A percentile compares a stretch with the other conserved stretches of the same genome.
These are phyloP conservation scores for Aspergillus biplanus DNA, from an alignment of 495 filamentous ascomycete genomes.

Conservation along the genomic window DNA sequence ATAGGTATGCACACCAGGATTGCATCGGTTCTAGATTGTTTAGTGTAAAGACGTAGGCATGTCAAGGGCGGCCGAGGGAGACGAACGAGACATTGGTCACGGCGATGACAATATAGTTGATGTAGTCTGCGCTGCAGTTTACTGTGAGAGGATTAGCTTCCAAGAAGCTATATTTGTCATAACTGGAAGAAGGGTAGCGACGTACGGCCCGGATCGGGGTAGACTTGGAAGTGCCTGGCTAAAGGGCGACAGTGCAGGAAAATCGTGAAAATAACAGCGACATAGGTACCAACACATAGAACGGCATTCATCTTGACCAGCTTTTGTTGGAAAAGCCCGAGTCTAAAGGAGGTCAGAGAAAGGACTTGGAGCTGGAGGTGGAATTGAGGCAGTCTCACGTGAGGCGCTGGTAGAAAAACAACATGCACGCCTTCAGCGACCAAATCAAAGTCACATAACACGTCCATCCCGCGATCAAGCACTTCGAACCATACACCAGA, in stretches of 20 bases:
- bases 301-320: conserved; percentile 27
- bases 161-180: not conserved
- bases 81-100: conserved; percentile 25
- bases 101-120: conserved; percentile 28
- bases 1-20: conserved; percentile 25
- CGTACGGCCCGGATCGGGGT: conserved; percentile 47
- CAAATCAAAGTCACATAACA: conserved; percentile 55
- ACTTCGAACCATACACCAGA: conserved; percentile 49
- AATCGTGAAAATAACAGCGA: conserved; percentile 48
- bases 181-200: not conserved
- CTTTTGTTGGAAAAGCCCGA: conserved; percentile 28
- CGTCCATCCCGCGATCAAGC: conserved; percentile 52
- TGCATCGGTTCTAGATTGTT: conserved; percentile 26
- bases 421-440: conserved; percentile 54
- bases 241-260: conserved; percentile 49
- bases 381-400: conserved; percentile 38
- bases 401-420: conserved; percentile 54
- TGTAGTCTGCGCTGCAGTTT: conserved; percentile 21
- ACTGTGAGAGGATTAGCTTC: conserved; percentile 4
- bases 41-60: not conserved
- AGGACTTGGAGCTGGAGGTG: not conserved
- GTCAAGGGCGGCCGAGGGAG: not conserved
- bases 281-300: conserved; percentile 45
- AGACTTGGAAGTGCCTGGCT: conserved; percentile 50
- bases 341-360: conserved; percentile 2